Percentiles rank a stretch among this genome's conserved stretches.
These are phyloP conservation scores for Colletotrichum eremochloae DNA, from an alignment of 2,329 filamentous ascomycete genomes.

Conservation along the genomic window DNA sequence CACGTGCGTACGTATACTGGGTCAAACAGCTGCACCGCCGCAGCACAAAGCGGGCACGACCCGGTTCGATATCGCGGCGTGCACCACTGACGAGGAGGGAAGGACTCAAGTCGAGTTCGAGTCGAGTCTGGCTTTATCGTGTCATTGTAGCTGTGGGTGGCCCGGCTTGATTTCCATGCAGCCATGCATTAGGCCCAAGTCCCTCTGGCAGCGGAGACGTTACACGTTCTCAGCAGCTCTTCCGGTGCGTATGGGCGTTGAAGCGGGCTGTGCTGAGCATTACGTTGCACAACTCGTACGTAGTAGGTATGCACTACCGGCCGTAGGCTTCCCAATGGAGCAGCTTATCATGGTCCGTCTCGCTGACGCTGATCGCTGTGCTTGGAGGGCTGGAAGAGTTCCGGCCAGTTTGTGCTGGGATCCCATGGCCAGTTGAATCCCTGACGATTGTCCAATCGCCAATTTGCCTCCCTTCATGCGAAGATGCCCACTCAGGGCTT, in stretches of 20 bases:
- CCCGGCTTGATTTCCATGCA: slow-evolving; percentile 21
- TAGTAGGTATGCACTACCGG: slow-evolving; percentile 20
- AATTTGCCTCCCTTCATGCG: slow-evolving; percentile 42
- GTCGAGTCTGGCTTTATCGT: slow-evolving; percentile 35
- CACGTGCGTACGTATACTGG: slow-evolving; percentile 27
- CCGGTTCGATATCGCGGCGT: slow-evolving; percentile 37
- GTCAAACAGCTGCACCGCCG: slow-evolving; percentile 38
- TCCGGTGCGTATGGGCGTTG: slow-evolving; percentile 33
- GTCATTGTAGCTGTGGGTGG: slow-evolving; percentile 26
- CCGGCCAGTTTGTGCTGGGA: slow-evolving; percentile 25
- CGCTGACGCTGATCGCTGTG: slow-evolving; percentile 32
- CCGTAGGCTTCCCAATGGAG: slow-evolving; percentile 38
- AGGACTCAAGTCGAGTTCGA: slow-evolving; percentile 19
- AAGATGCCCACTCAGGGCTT: background rate
- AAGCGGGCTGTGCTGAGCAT: slow-evolving; percentile 37
- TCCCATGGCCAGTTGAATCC: slow-evolving; percentile 26
- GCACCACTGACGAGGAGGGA: slow-evolving; percentile 9
- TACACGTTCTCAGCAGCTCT: slow-evolving; percentile 34
- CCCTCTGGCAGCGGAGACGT: slow-evolving; percentile 16
- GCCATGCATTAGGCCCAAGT: slow-evolving; percentile 23
- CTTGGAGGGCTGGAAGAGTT: slow-evolving; percentile 32
- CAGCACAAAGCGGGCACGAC: slow-evolving; percentile 40
- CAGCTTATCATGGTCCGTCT: slow-evolving; percentile 40
- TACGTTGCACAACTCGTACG: slow-evolving; percentile 40
- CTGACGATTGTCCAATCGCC: slow-evolving; percentile 34